Evolutionary conservation across 1,284 basidiomycete genomes (phyloP), one percentile per base, ranked within the genome.

Genomic region (Papiliotrema nemorosa): DNA sequence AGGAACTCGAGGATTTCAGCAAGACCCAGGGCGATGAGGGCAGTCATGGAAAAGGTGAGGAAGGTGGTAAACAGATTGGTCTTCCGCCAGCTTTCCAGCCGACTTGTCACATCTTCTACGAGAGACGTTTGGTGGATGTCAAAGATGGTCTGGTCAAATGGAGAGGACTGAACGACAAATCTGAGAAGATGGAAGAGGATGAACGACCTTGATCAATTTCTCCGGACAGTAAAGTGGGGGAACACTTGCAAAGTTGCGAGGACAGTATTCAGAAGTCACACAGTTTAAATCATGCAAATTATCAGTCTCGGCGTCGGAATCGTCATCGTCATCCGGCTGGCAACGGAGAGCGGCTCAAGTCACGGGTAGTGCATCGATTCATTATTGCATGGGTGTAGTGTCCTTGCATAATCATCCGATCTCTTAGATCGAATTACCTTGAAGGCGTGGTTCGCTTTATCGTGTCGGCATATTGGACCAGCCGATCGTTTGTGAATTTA

Each of bases 101-200:
- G 5, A 38, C 52, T n/a, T 58, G 57, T 45, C 66, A 68, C 52
- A 68, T 68, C 41, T 68, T 68, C 47, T 66, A 68, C 47, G 62
- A 60, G 47, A 52, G 58, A 38, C 44, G 66, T 26, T 35, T 57
- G 33, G 39, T 64, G 38, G 61, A 66, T 47, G 44, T 66, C 29
- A 38, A 41, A 18, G 66, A 68, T 52, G 66, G 66, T 13, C 27
- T 62, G 35, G 38, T 54, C 2, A 68, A 68, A 50, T 68, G 63
- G 62, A 62, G 57, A 31, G 55, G 58, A 12, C 56, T 64, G 44
- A 59, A 63, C 50, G 62, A 66, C 3, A 33, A 59, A 33, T 50
- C 43, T 9, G 60, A 64, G 41, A 25, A 57, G 49, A 61, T 60
- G 59, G 56, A 48, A 1, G 59, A 66, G 20, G 46, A 57, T n/a